Base-by-base conservation (phyloP, 2,329 filamentous ascomycete genomes). In the Alternaria conjuncta region DNA sequence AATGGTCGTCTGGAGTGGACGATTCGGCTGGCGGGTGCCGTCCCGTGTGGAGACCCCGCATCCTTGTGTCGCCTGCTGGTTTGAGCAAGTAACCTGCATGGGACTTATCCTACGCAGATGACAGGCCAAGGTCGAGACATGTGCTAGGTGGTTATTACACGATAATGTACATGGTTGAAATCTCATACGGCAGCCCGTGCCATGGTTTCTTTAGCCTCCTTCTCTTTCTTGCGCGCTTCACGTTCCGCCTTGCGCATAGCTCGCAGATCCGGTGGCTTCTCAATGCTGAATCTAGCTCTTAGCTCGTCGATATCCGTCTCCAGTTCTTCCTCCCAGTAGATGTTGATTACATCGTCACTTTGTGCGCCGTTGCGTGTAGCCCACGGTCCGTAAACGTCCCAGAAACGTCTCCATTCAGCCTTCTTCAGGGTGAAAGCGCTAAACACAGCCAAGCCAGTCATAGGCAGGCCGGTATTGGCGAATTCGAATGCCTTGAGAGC, bases 401-500 rank as follows among this genome's bases (percentile, higher is more conserved):
- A 91, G 75, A 98, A 96, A 60, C 90, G 82, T 72, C 85, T 81
- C 78, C 88, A 83, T 73, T 92, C 89, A 13, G 83, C 84, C 28
- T 84, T 84, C 77, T 91, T 92, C 75, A 92, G 78, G 36, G 87
- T 85, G 36, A 89, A 79, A 12, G 88, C 84, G 3, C 94, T 93
- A 62, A 94, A 88, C 56, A 96, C 85, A 75, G 91, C 93, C 68
- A 99, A 80, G 0, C 92, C 96, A 9, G 96, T 97, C 96, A 99
- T 99, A 0, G 96, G 96, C 58, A 99, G 83, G 32, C 96, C 82
- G 2, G 94, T 98, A 77, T 98, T 99, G 25, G 94, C 89, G 79
- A 97, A 99, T 83, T 99, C 96, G 71, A 99, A 97, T 0, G 94
- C 94, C 82, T 99, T 99, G 71, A 99, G 86, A n/a, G 95, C 96